Percentiles rank a stretch among this genome's conserved stretches.
These are phyloP conservation scores for Rhizophlyctis rosea DNA, from an alignment of 192 early-diverging fungal species.

Conservation along the genomic window DNA sequence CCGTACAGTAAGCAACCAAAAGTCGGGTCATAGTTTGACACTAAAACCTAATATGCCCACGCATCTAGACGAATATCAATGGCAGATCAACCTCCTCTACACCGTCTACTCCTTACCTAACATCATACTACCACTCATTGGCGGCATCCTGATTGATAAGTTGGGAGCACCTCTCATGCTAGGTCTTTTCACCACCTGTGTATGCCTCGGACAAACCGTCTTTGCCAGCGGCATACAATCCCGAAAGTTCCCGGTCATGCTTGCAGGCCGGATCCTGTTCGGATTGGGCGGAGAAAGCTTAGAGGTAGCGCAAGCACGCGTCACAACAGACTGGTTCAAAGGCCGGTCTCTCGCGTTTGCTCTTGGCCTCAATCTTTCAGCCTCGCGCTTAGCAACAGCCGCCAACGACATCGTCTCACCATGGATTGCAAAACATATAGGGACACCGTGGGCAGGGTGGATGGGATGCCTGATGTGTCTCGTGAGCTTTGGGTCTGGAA, in stretches of 20 bases:
- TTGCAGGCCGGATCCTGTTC: conserved; percentile 58
- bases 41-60: too few relatives aligned
- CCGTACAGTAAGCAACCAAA: conserved; percentile 19
- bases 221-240: conserved; percentile 55
- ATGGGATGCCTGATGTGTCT: conserved; percentile 47
- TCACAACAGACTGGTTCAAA: conserved; percentile 50
- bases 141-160: conserved; percentile 55
- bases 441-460: conserved; percentile 46
- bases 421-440: conserved; percentile 32
- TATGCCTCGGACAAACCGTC: conserved; percentile 56
- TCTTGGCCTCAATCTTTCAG: conserved; percentile 50
- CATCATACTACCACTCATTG: conserved; percentile 62
- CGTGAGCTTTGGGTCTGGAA: conserved; percentile 36
- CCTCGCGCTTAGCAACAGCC: conserved; percentile 53
- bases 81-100: conserved; percentile 58
- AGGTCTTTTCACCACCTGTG: conserved; percentile 42
- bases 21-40: background rate
- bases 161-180: conserved; percentile 51
- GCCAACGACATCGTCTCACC: conserved; percentile 61
- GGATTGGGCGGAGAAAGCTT: conserved; percentile 62
- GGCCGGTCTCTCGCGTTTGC: conserved; percentile 60
- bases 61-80: conserved; percentile 44
- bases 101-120: conserved; percentile 64
- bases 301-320: conserved; percentile 42
- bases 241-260: conserved; percentile 44